Evolutionary conservation across 169 alveolate genomes (phyloP), one percentile per base, ranked within the genome.

Genomic region (Theileria parva): DNA sequence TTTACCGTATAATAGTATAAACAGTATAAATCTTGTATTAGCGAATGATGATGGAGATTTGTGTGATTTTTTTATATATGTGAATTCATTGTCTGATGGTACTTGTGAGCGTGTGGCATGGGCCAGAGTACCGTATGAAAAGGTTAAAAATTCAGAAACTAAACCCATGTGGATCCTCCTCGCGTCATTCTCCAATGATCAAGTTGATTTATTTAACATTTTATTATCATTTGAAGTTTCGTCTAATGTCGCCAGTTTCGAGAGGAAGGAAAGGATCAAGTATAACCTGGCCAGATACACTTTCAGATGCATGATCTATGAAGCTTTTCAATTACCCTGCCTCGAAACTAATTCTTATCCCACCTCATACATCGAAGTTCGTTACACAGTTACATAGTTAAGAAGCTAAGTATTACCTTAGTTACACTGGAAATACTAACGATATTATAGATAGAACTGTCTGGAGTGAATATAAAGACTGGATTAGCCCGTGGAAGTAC

Each of bases 291-390:
- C 92, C 44, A 81, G 83, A 44, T 92, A 84, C 76, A 86, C 80
- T 64, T 95, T 88, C 51, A 89, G 97, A 27, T 88, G 96, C 13
- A 86, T 94, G 81, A 89, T 95, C 27, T 95, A 95, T 74, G 97
- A 95, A 74, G 97, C 95, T 19, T 79, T 93, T 76, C 95, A 94
- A 66, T 86, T 94, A 27, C 95, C 95, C 6, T 94, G 96, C 2
- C 85, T 90, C 51, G 96, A 92, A 25, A 77, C 85, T 50, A 63
- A 91, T 74, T 69, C 71, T 21, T 91, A 91, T 80, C 95, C 95
- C 21, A 59, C 81, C 37, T 80, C 92, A 37, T 89, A 69, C 76
- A 86, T 83, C 23, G 89, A 83, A 61, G 87, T 37, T 37, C 2
- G 15, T 8, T 59, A 59, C 2, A 59, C n/a, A 48, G 51, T 44